Base-by-base conservation (phyloP, 768 basidiomycete genomes). In the Termitomyces titanicus region DNA sequence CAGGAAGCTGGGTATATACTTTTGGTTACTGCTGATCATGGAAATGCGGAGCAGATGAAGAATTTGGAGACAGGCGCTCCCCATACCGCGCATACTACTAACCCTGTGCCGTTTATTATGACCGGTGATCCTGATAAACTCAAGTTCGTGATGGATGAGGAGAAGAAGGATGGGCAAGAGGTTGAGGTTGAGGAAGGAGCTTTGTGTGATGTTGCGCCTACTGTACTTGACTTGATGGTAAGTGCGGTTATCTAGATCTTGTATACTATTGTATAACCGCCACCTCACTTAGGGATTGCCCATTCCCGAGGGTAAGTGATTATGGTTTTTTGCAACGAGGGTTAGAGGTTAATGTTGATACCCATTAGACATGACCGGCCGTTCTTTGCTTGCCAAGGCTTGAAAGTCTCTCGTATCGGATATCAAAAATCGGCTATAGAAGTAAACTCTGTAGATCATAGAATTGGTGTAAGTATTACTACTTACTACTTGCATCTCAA, bases 31-130 rank as follows among this genome's bases (percentile, higher is more conserved):
- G 87, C 94, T 12, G 95, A 97, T 69, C 94, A 97, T 69, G 94
- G 94, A 3, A 98, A 98, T 67, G 94, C 94, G 39, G 94, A 96
- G 71, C 90, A 94, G 74, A 95, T 95, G 94, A 74, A 85, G 58
- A 89, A 95, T 70, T 77, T 79, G 3, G 80, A 85, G 60, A 94
- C 92, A 0, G 90, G 89, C 35, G 86, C 82, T 40, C 93, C 94
- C 15, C 92, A 94, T 70, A 97, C 94, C 10, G 89, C 91, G n/a
- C 90, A 93, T 66, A 92, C 89, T 37, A 92, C 88, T 54, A 95
- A 93, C 72, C 79, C 83, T 1, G 94, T 96, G 9, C 94, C 94
- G 13, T 92, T 96, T 76, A 93, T 96, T 63, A 84, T 93, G 74
- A 85, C 87, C 7, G 89, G 85, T 9, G 80, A 81, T 57, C 72